These are phyloP conservation scores for Spathaspora boniae DNA, from an alignment of 805 yeast species.

Conservation along the genomic window DNA sequence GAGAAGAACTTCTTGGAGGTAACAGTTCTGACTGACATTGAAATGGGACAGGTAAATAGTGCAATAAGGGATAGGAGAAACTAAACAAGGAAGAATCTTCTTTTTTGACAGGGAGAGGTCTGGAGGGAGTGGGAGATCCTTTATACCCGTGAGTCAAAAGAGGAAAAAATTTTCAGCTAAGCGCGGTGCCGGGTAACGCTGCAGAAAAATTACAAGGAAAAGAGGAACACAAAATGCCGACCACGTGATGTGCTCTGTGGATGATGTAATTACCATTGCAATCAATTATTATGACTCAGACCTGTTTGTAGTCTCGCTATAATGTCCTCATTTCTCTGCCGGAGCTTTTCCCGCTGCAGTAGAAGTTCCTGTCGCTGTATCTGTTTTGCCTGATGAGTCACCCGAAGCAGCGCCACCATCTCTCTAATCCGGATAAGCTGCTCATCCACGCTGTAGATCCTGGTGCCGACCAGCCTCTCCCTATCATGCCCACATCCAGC, in stretches of 20 bases:
- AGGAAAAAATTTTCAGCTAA: constrained; percentile 7
- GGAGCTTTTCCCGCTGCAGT: too few relatives aligned
- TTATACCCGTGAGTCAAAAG: not conserved
- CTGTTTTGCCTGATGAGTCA: too few relatives aligned
- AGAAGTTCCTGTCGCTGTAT: too few relatives aligned
- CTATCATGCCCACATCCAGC: too few relatives aligned
- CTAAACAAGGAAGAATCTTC: constrained; percentile 4
- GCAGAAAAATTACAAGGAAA: not conserved
- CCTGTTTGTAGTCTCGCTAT: too few relatives aligned
- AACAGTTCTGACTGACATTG: constrained; percentile 10
- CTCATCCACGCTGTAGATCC: too few relatives aligned
- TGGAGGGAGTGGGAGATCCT: not conserved
- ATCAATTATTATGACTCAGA: too few relatives aligned
- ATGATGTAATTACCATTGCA: too few relatives aligned
- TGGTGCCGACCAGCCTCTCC: too few relatives aligned
- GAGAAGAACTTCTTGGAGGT: constrained; percentile 11
- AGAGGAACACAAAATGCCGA: not conserved
- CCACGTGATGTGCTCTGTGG: not conserved
- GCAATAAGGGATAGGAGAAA: constrained; percentile 1
- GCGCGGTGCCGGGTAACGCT: not conserved
- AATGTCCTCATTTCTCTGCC: too few relatives aligned
- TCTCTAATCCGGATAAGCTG: too few relatives aligned
- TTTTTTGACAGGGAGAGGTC: not conserved
- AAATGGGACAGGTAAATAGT: not conserved
- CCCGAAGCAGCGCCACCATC: too few relatives aligned